These are phyloP conservation scores for Coprinopsis marcescibilis DNA, from an alignment of 768 basidiomycete genomes.

Conservation along the genomic window DNA sequence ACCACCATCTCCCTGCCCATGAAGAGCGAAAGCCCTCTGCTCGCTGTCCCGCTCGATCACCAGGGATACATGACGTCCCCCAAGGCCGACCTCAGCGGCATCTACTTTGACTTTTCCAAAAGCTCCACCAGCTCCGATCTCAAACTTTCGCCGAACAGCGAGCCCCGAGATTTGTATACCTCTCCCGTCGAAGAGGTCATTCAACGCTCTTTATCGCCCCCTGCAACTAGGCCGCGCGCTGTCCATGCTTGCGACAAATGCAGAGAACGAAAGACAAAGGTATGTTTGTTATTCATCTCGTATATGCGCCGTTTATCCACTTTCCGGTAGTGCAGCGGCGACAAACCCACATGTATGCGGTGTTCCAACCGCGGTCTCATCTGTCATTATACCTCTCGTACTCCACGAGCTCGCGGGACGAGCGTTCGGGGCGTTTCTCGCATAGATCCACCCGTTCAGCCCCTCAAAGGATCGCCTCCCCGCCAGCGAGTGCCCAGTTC, in stretches of 20 bases:
- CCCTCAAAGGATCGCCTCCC: not conserved
- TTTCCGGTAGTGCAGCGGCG: constrained; percentile 47
- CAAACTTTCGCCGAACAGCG: not conserved
- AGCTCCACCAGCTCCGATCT: not conserved
- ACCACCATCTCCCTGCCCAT: not conserved
- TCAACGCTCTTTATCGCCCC: constrained; percentile 11
- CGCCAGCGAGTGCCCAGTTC: too few relatives aligned
- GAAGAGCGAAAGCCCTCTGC: not conserved
- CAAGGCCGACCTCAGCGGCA: constrained; percentile 5
- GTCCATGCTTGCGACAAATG: constrained; percentile 54
- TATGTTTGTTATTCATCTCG: constrained; percentile 16
- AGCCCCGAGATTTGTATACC: not conserved
- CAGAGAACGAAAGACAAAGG: constrained; percentile 54
- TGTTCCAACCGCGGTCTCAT: constrained; percentile 44
- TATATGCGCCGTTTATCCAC: not conserved
- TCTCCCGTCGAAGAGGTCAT: constrained; percentile 2
- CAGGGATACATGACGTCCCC: not conserved
- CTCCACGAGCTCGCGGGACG: constrained; percentile 29
- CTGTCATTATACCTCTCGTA: constrained; percentile 43
- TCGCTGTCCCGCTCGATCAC: not conserved
- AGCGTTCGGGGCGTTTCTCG: not conserved
- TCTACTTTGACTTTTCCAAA: constrained; percentile 3
- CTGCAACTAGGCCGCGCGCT: constrained; percentile 35
- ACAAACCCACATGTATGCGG: constrained; percentile 45
- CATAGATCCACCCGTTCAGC: not conserved